Percentiles rank a stretch among this genome's conserved stretches.
Evolutionary conservation across 2,329 filamentous ascomycete genomes (phyloP).

Genomic region (Aureobasidium uvarum): DNA sequence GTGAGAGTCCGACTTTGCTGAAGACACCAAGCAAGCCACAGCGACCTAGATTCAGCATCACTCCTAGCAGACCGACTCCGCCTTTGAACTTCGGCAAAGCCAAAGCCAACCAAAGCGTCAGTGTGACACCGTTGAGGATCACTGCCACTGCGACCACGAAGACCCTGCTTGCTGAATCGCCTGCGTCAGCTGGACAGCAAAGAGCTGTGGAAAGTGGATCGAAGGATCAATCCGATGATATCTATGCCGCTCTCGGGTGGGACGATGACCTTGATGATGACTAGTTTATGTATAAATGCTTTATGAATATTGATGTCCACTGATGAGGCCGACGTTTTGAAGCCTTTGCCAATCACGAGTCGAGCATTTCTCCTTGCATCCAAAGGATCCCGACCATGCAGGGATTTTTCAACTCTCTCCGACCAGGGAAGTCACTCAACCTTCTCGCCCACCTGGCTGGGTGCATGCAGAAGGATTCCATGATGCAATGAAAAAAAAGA

Average conservation of each 20-base stretch:
- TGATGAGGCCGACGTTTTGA: background rate
- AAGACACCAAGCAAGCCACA: slow-evolving; percentile 23
- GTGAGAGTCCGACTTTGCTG: slow-evolving; percentile 13
- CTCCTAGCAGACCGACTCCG: slow-evolving; percentile 2
- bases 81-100: background rate
- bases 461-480: background rate
- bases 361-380: no score
- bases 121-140: slow-evolving; percentile 26
- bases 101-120: slow-evolving; percentile 4
- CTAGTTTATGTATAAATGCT: slow-evolving; percentile 5
- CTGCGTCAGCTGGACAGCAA: background rate
- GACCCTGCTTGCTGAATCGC: slow-evolving; percentile 28
- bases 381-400: background rate
- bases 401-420: background rate
- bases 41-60: slow-evolving; percentile 10
- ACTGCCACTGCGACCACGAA: slow-evolving; percentile 31
- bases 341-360: no score
- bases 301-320: background rate
- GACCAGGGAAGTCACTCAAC: background rate
- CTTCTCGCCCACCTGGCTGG: background rate
- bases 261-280: slow-evolving; percentile 38
- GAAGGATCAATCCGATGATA: slow-evolving; percentile 28
- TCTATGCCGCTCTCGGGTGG: slow-evolving; percentile 50
- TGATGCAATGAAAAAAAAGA: background rate
- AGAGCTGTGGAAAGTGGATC: background rate